Percentiles rank a stretch among this genome's conserved stretches.
Evolutionary conservation across 805 yeast genomes (phyloP).

Genomic region (Metschnikowia reukaufii): DNA sequence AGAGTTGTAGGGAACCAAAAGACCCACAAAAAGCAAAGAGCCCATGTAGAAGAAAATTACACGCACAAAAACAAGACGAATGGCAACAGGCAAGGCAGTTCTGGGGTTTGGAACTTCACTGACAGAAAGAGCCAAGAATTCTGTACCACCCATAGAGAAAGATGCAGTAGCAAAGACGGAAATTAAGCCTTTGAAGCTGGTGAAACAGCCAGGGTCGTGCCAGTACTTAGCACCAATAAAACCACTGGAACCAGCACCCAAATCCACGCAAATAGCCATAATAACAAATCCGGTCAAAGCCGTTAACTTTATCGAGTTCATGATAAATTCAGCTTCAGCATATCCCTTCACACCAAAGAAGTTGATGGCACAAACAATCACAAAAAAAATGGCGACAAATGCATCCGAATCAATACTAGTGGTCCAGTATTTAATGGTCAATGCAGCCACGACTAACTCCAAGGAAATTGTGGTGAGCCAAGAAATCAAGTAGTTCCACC

Average conservation of each 20-base stretch:
- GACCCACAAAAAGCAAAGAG: neutral
- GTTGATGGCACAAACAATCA: constrained; percentile 44
- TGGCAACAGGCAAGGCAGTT: neutral
- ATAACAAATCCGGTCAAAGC: constrained; percentile 41
- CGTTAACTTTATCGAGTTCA: constrained; percentile 36
- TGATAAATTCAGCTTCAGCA: constrained; percentile 43
- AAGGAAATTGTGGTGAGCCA: constrained; percentile 23
- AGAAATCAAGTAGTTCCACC: constrained; percentile 37
- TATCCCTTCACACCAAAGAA: constrained; percentile 48
- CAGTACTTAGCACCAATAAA: constrained; percentile 42
- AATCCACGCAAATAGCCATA: constrained; percentile 39
- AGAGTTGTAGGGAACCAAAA: neutral
- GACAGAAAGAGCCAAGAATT: neutral
- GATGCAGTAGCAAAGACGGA: constrained; percentile 6
- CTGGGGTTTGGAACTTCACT: neutral
- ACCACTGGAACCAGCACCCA: constrained; percentile 29
- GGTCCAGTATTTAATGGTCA: constrained; percentile 60
- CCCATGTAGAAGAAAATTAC: neutral
- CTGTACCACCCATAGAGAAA: neutral
- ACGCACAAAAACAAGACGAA: neutral
- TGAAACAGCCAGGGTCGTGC: constrained; percentile 39
- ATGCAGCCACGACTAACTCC: constrained; percentile 25
- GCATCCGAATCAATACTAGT: constrained; percentile 50
- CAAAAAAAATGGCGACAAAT: constrained; percentile 19
- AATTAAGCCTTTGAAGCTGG: constrained; percentile 39